These are phyloP conservation scores for Sarocladium strictum DNA, from an alignment of 2,329 filamentous ascomycete genomes.

Conservation along the genomic window DNA sequence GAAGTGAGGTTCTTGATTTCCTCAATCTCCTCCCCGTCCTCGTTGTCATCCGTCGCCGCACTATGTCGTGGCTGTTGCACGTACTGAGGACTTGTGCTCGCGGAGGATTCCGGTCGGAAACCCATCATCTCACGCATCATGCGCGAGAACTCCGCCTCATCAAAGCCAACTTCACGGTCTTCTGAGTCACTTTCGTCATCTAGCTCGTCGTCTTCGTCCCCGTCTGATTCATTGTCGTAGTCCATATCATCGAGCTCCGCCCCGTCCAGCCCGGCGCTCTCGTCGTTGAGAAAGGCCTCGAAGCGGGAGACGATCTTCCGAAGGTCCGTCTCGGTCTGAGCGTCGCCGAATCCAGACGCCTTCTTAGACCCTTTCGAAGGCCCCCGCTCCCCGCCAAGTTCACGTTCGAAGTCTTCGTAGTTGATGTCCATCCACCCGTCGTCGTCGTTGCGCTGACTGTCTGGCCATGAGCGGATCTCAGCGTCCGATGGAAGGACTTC, in stretches of 20 bases:
- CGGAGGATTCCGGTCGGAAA: conserved; percentile 30
- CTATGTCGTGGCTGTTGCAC: conserved; percentile 20
- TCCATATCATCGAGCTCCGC: conserved; percentile 70
- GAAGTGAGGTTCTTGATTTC: conserved; percentile 61
- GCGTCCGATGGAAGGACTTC: conserved; percentile 59
- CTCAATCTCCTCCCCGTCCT: conserved; percentile 43
- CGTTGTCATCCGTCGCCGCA: conserved; percentile 39
- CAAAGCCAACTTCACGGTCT: conserved; percentile 71
- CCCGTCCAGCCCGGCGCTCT: conserved; percentile 73
- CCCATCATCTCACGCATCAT: conserved; percentile 96
- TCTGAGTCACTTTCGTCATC: conserved; percentile 57
- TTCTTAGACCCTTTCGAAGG: conserved; percentile 29
- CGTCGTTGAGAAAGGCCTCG: conserved; percentile 83
- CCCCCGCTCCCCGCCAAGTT: conserved; percentile 52
- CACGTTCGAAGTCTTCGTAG: conserved; percentile 80
- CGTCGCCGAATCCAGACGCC: conserved; percentile 54
- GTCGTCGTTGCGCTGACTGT: conserved; percentile 61
- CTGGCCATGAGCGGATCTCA: conserved; percentile 68
- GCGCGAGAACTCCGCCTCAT: conserved; percentile 75
- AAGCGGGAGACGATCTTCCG: conserved; percentile 92
- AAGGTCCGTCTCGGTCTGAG: conserved; percentile 65
- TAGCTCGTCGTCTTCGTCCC: conserved; percentile 34
- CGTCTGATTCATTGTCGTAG: conserved; percentile 49
- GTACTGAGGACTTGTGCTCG: neutral
- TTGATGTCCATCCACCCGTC: conserved; percentile 91